Conservation (phyloP, 2,329 filamentous ascomycete species). For the Calonectria crousiana region DNA sequence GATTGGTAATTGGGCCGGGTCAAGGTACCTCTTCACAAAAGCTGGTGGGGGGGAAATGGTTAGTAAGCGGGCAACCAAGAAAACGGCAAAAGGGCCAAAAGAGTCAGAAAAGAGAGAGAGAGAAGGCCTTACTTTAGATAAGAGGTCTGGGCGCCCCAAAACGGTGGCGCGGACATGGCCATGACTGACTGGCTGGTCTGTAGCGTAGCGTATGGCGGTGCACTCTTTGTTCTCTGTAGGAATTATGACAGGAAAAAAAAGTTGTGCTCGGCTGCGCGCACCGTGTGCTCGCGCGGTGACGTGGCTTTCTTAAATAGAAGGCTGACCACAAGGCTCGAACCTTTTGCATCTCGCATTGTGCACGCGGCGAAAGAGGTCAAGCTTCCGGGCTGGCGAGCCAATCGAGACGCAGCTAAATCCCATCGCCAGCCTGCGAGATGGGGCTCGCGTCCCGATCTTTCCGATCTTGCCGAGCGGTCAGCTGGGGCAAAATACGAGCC, state of each 20-base stretch:
- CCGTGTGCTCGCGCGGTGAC: not conserved
- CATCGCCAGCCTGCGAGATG: not conserved
- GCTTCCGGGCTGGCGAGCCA: not conserved
- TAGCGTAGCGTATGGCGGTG: too few species aligned
- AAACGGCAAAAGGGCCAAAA: too few species aligned
- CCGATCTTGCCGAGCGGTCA: slow-evolving; percentile 7
- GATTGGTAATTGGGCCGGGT: not conserved
- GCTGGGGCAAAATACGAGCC: not conserved
- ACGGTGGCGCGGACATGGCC: slow-evolving; percentile 27
- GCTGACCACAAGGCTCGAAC: not conserved
- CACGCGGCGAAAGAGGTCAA: not conserved
- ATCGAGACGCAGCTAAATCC: not conserved
- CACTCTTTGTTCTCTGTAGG: not conserved
- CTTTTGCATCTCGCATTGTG: not conserved
- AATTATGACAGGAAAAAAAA: not conserved
- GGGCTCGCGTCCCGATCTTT: not conserved
- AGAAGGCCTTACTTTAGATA: slow-evolving; percentile 44
- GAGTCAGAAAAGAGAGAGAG: not conserved
- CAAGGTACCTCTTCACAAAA: slow-evolving; percentile 47
- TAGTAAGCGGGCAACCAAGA: not conserved
- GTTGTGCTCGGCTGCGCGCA: not conserved
- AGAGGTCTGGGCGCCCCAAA: slow-evolving; percentile 49
- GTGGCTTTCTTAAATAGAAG: slow-evolving; percentile 9
- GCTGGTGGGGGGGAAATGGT: slow-evolving; percentile 21
- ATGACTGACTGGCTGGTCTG: not conserved